These are phyloP conservation scores for Bisporella sp. DNA, from an alignment of 2,329 filamentous ascomycete genomes.

Conservation along the genomic window DNA sequence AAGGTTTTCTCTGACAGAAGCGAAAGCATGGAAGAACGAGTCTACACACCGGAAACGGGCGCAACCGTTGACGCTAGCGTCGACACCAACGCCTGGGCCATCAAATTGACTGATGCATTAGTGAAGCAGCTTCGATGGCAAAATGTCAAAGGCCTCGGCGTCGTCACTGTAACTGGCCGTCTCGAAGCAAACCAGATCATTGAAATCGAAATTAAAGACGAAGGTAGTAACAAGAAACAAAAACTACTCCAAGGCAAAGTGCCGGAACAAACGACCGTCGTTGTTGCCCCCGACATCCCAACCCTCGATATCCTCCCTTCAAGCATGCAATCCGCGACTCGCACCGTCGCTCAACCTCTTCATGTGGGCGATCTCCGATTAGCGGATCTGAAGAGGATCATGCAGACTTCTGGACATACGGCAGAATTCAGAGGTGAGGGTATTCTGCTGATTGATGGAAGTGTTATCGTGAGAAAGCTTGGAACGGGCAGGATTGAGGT, in stretches of 20 bases:
- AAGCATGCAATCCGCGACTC: conserved; percentile 61
- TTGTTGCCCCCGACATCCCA: conserved; percentile 17
- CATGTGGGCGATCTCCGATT: conserved; percentile 91
- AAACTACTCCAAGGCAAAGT: conserved; percentile 37
- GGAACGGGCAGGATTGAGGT: conserved; percentile 82
- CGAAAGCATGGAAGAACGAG: conserved; percentile 41
- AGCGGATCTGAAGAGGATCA: conserved; percentile 76
- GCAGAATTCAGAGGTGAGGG: conserved; percentile 94
- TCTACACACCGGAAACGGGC: conserved; percentile 77
- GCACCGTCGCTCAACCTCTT: conserved; percentile 75
- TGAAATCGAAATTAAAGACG: conserved; percentile 29
- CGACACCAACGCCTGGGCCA: conserved; percentile 94
- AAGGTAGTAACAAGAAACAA: conserved; percentile 37
- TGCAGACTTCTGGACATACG: conserved; percentile 74
- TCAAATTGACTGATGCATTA: conserved; percentile 79
- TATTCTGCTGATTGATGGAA: conserved; percentile 80
- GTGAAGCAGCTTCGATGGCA: conserved; percentile 92
- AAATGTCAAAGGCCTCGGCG: conserved; percentile 79
- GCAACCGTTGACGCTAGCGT: conserved; percentile 80
- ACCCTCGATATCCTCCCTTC: conserved; percentile 43
- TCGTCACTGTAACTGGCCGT: conserved; percentile 84
- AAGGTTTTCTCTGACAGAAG: conserved; percentile 49
- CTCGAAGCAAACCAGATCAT: conserved; percentile 46
- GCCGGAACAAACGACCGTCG: conserved; percentile 22
- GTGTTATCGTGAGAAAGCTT: conserved; percentile 83